Percentiles rank a stretch among this genome's conserved stretches.
Conservation (phyloP, 164 flowering plant species). For the Annona cherimola region DNA sequence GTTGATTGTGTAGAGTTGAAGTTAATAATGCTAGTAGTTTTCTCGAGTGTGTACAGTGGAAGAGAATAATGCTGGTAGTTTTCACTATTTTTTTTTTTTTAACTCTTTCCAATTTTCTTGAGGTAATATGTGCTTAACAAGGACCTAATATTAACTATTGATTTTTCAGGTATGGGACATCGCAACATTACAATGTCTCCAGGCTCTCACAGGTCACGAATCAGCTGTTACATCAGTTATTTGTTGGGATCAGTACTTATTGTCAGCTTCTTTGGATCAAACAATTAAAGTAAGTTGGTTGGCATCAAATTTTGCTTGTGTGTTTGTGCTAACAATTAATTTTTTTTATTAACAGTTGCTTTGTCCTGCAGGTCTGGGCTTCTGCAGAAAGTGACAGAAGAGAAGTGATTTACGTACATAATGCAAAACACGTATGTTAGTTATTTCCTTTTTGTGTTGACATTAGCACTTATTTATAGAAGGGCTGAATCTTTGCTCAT, state of each 20-base stretch:
- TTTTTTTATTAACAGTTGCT: constrained; percentile 2
- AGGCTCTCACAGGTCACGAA: constrained; percentile 67
- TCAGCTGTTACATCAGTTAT: constrained; percentile 89
- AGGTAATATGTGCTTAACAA: too few relatives aligned
- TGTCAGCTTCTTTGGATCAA: constrained; percentile 80
- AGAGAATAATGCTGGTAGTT: background rate
- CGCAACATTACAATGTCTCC: constrained; percentile 73
- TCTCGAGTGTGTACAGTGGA: too few relatives aligned
- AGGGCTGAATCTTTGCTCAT: background rate
- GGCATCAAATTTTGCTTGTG: background rate
- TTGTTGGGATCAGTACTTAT: constrained; percentile 90
- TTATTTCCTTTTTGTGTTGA: background rate
- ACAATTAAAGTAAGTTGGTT: constrained; percentile 59
- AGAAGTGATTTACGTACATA: constrained; percentile 90
- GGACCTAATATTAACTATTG: background rate
- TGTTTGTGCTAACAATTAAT: background rate
- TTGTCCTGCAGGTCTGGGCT: constrained; percentile 74
- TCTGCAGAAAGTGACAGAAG: constrained; percentile 69
- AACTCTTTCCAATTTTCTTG: too few relatives aligned
- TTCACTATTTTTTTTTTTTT: background rate
- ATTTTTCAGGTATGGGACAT: constrained; percentile 67
- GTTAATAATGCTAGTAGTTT: too few relatives aligned
- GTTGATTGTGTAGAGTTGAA: background rate
- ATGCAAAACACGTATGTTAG: constrained; percentile 71
- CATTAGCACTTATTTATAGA: background rate